A percentile compares a stretch with the other conserved stretches of the same genome.
phyloP scores from a whole-genome alignment of 805 yeast genomes.

The Yarrowia divulgata region DNA sequence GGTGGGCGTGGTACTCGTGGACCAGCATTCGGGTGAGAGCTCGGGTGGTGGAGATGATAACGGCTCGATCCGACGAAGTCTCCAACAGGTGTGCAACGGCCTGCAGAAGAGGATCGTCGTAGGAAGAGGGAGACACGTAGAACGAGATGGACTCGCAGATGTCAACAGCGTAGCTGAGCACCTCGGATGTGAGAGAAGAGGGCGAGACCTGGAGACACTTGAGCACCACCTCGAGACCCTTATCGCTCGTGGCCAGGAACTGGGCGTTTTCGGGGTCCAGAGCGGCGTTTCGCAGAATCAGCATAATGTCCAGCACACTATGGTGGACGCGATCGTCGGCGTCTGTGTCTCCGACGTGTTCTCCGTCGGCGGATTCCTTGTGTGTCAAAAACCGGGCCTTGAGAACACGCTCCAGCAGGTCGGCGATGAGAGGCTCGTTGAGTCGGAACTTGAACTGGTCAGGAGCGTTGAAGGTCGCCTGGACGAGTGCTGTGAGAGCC shows the following conservation, averaged over 20 bases:
- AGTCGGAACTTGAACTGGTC: constrained; percentile 58
- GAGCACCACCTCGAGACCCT: constrained; percentile 49
- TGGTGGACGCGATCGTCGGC: constrained; percentile 46
- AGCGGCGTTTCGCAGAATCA: constrained; percentile 79
- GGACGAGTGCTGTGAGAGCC: constrained; percentile 65
- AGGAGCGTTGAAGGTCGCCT: constrained; percentile 58
- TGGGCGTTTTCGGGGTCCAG: constrained; percentile 85
- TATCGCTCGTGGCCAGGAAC: constrained; percentile 58
- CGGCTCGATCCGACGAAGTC: constrained; percentile 68
- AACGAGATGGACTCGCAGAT: constrained; percentile 84
- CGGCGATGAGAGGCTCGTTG: constrained; percentile 52
- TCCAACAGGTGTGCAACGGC: constrained; percentile 61
- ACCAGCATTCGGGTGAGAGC: constrained; percentile 81
- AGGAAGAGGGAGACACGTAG: constrained; percentile 75
- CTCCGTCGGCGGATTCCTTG: constrained; percentile 23
- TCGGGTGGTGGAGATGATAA: constrained; percentile 72
- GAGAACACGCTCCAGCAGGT: constrained; percentile 55
- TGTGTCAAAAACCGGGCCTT: constrained; percentile 48
- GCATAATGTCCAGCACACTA: constrained; percentile 58
- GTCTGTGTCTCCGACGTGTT: constrained; percentile 40
- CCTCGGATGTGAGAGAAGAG: constrained; percentile 55
- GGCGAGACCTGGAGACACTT: constrained; percentile 49
- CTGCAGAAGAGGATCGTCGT: constrained; percentile 71
- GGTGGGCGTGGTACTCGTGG: constrained; percentile 56
- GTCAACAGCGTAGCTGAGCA: constrained; percentile 73